Evolutionary conservation across 2,329 filamentous ascomycete genomes (phyloP), one percentile per base, ranked within the genome.

Genomic region (Rachicladosporium sp.): DNA sequence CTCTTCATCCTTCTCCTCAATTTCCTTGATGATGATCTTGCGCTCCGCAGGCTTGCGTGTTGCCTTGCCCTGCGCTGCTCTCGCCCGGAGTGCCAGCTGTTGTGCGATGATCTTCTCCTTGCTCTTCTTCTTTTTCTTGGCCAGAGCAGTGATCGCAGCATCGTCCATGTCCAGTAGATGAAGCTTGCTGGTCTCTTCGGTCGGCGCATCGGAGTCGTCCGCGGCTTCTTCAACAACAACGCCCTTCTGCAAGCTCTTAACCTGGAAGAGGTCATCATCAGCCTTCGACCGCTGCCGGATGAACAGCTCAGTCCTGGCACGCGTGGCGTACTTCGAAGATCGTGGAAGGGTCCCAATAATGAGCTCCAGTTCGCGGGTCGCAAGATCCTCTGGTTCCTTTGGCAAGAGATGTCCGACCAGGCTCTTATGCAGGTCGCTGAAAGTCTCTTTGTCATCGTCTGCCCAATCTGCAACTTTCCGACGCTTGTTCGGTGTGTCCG

Each of bases 201-300:
- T 44, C 29, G 43, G 43, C n/a, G 12, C 21, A 15, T 59, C 50
- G n/a, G 57, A 51, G 31, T 52, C 53, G 15, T 53, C 52, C 23
- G 43, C 43, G 15, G 29, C 35, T 6, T 42, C 46, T 15, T 41
- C 42, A 15, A 41, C 38, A 10, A 44, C 35, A 40, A 78, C 72
- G 37, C 72, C 67, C 10, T 71, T 45, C 11, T 38, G 65, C 15
- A 68, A 62, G 32, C 68, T 47, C 38, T 62, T 54, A 48, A 63
- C 59, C 8, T 75, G 78, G 54, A 87, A 87, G 4, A 89, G 68
- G 50, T 86, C 82, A 50, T 89, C 83, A 42, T 88, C 83, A 56
- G 85, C 86, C 65, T 87, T 89, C 51, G 80, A 82, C 36, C 83
- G 77, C 60, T 93, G 91, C 37, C 82, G 74, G 35, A 80, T 73